These are phyloP conservation scores for Erythrophleum ivorense DNA, from an alignment of 331 rosid genomes.

Conservation along the genomic window DNA sequence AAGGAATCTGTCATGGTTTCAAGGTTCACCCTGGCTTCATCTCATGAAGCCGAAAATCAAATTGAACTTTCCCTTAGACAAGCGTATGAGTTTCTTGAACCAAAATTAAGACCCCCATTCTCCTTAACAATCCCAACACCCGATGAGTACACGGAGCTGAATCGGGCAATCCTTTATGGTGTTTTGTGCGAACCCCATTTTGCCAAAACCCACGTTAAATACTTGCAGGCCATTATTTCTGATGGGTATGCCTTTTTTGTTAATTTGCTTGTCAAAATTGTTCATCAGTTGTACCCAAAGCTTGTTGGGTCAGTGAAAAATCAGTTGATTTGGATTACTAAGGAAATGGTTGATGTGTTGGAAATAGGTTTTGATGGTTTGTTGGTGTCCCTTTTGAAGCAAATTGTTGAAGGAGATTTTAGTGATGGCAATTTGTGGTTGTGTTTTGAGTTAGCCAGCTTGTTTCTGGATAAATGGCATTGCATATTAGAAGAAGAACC, in stretches of 20 bases:
- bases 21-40: slow-evolving; percentile 37
- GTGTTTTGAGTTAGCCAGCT: slow-evolving; percentile 52
- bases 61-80: slow-evolving; percentile 52
- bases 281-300: slow-evolving; percentile 57
- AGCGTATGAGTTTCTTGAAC: slow-evolving; percentile 55
- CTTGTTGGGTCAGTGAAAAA: slow-evolving; percentile 52
- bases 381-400: slow-evolving; percentile 68
- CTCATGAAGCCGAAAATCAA: slow-evolving; percentile 58
- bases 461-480: slow-evolving; percentile 58
- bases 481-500: slow-evolving; percentile 60
- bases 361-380: slow-evolving; percentile 58
- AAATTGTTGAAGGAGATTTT: slow-evolving; percentile 65
- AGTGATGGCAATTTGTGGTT: slow-evolving; percentile 64
- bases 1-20: slow-evolving; percentile 41
- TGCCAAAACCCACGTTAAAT: slow-evolving; percentile 70
- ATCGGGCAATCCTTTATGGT: slow-evolving; percentile 62
- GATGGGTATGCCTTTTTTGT: slow-evolving; percentile 64
- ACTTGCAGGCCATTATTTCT: slow-evolving; percentile 66
- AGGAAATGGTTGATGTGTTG: slow-evolving; percentile 58
- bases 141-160: slow-evolving; percentile 58
- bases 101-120: slow-evolving; percentile 69
- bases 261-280: slow-evolving; percentile 45
- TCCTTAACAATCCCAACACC: slow-evolving; percentile 56
- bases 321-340: slow-evolving; percentile 62
- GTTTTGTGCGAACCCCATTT: slow-evolving; percentile 59